Conservation (phyloP, 495 filamentous ascomycete species). For the Penicillium robsamsonii region DNA sequence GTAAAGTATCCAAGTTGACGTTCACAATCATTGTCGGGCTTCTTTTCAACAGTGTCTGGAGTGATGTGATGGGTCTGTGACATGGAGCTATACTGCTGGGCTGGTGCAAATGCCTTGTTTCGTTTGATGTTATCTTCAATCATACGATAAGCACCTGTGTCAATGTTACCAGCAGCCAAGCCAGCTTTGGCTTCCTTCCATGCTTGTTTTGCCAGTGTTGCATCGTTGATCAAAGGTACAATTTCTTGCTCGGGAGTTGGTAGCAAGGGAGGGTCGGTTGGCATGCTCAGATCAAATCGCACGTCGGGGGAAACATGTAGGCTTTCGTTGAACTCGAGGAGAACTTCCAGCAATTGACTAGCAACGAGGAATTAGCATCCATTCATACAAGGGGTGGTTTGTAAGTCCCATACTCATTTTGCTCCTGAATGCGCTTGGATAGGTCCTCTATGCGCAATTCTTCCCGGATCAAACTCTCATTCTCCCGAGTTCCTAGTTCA, state of each 20-base stretch:
- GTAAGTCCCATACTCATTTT: conserved; percentile 67
- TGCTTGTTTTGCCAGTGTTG: conserved; percentile 36
- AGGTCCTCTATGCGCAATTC: conserved; percentile 75
- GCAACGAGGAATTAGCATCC: conserved; percentile 18
- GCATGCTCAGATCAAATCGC: conserved; percentile 60
- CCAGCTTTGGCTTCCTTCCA: conserved; percentile 48
- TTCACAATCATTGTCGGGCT: conserved; percentile 17
- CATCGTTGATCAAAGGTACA: conserved; percentile 37
- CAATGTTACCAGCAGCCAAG: conserved; percentile 41
- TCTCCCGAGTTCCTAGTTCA: conserved; percentile 76
- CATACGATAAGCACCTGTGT: conserved; percentile 34
- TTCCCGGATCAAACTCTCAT: conserved; percentile 70
- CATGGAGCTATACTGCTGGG: conserved; percentile 34
- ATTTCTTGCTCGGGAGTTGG: conserved; percentile 41
- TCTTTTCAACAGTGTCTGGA: conserved; percentile 16
- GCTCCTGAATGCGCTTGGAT: conserved; percentile 73
- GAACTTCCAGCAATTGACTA: conserved; percentile 77
- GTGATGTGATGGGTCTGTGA: conserved; percentile 33
- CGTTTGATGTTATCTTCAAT: conserved; percentile 42
- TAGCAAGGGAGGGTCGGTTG: conserved; percentile 39
- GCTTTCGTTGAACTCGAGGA: conserved; percentile 81
- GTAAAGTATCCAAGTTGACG: conserved; percentile 59
- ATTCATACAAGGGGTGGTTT: background rate
- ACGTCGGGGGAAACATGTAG: conserved; percentile 69
- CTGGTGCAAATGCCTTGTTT: conserved; percentile 40